Evolutionary conservation across 2,329 filamentous ascomycete genomes (phyloP).

Genomic region (Cladophialophora yegresii): DNA sequence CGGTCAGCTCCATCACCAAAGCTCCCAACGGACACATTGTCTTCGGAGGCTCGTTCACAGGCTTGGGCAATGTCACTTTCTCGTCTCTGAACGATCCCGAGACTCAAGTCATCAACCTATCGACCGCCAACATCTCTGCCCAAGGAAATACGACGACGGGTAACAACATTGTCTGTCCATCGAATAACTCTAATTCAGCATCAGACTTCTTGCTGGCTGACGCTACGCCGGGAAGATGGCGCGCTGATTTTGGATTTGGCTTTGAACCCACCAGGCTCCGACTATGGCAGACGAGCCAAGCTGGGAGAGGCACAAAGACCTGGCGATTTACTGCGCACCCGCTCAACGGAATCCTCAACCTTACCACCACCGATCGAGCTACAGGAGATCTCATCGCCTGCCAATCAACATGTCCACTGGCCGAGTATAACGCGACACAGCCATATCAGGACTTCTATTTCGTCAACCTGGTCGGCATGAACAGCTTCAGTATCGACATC

Average conservation of each 20-base stretch:
- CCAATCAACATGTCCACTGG: conserved; percentile 82
- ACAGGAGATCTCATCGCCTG: conserved; percentile 70
- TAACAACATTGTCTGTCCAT: conserved; percentile 78
- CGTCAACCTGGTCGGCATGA: conserved; percentile 85
- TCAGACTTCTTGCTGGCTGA: conserved; percentile 82
- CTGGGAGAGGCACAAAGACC: conserved; percentile 82
- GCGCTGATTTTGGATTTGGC: conserved; percentile 76
- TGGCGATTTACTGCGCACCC: conserved; percentile 86
- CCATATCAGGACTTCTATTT: conserved; percentile 88
- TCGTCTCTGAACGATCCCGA: conserved; percentile 54
- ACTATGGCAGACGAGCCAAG: conserved; percentile 80
- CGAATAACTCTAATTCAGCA: conserved; percentile 63
- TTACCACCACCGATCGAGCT: conserved; percentile 80
- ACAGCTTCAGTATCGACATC: conserved; percentile 79
- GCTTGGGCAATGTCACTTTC: conserved; percentile 67
- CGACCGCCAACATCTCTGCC: conserved; percentile 68
- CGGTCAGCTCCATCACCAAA: conserved; percentile 81
- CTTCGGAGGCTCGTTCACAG: conserved; percentile 88
- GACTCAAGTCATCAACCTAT: conserved; percentile 79
- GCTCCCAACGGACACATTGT: conserved; percentile 80
- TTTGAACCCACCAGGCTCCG: conserved; percentile 86
- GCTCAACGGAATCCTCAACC: conserved; percentile 90
- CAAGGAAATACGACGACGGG: conserved; percentile 58
- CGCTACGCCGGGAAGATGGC: conserved; percentile 75
- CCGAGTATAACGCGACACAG: conserved; percentile 61